Evolutionary conservation across 2,329 filamentous ascomycete species (phyloP).

Genomic region (Cladophialophora chaetospira): DNA sequence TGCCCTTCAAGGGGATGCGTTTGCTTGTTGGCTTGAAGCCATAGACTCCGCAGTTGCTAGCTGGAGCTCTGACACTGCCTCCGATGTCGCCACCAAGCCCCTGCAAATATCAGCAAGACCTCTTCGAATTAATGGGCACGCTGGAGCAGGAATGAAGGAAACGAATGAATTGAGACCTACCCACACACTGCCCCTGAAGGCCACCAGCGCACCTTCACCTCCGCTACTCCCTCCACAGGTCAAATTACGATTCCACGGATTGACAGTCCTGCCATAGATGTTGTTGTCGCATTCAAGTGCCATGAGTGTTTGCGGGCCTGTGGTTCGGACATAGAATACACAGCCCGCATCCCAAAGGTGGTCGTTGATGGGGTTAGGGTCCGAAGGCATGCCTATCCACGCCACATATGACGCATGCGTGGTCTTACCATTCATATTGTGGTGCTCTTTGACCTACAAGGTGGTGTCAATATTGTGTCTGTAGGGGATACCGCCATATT

Average conservation of each 20-base stretch:
- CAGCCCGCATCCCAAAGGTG: slow-evolving; percentile 37
- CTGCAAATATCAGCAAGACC: slow-evolving; percentile 38
- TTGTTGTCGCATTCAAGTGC: slow-evolving; percentile 38
- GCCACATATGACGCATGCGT: slow-evolving; percentile 36
- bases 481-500: not conserved
- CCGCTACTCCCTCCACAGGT: slow-evolving; percentile 58
- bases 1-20: slow-evolving; percentile 41
- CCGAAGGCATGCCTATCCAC: slow-evolving; percentile 32
- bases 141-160: not conserved
- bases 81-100: slow-evolving; percentile 58
- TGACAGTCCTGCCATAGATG: slow-evolving; percentile 48
- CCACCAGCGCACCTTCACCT: slow-evolving; percentile 59
- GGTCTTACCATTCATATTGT: slow-evolving; percentile 31
- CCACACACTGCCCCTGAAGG: slow-evolving; percentile 49
- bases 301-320: slow-evolving; percentile 38
- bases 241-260: slow-evolving; percentile 55
- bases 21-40: slow-evolving; percentile 44
- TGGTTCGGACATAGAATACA: slow-evolving; percentile 38
- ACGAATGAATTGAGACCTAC: slow-evolving; percentile 3
- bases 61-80: slow-evolving; percentile 44
- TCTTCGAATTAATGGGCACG: not conserved
- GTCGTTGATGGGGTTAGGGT: slow-evolving; percentile 32
- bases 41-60: slow-evolving; percentile 44
- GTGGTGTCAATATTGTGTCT: not conserved
- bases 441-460: slow-evolving; percentile 46